A percentile compares a stretch with the other conserved stretches of the same genome.
Evolutionary conservation across 257 asterid species (phyloP).

Genomic region (Gentiana dahurica): DNA sequence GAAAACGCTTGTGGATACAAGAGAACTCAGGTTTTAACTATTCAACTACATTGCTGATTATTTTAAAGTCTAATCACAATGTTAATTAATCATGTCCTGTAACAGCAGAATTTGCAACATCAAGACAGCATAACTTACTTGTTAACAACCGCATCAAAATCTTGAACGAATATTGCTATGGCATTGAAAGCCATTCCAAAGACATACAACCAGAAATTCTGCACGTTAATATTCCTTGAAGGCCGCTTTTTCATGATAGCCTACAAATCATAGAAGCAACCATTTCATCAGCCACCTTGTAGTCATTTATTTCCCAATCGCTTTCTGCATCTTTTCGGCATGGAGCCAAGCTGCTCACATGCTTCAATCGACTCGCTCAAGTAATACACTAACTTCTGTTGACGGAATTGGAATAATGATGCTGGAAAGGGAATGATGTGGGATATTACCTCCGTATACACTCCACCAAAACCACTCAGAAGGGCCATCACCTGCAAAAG

Average conservation of each 20-base stretch:
- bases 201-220: slow-evolving; percentile 97
- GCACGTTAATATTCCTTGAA: slow-evolving; percentile 96
- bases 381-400: not conserved
- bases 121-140: slow-evolving; percentile 41
- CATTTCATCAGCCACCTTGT: slow-evolving; percentile 3
- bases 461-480: slow-evolving; percentile 99
- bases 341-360: too few relatives aligned
- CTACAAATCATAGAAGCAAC: slow-evolving; percentile 38
- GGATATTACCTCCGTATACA: slow-evolving; percentile 83
- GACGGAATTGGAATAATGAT: not conserved
- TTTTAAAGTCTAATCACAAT: not conserved
- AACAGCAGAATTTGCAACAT: not conserved
- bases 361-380: not conserved
- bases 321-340: too few relatives aligned
- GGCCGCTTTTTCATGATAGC: slow-evolving; percentile 88
- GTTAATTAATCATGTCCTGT: too few relatives aligned
- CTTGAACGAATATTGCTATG: slow-evolving; percentile 76
- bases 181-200: slow-evolving; percentile 97
- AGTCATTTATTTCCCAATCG: too few relatives aligned
- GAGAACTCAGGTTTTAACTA: not conserved
- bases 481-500: slow-evolving; percentile 88
- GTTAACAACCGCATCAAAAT: slow-evolving; percentile 79
- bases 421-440: not conserved
- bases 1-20: not conserved
- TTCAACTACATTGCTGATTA: not conserved